phyloP scores from a whole-genome alignment of 2,329 filamentous ascomycete genomes.

The Tolypocladium guangdongense region DNA sequence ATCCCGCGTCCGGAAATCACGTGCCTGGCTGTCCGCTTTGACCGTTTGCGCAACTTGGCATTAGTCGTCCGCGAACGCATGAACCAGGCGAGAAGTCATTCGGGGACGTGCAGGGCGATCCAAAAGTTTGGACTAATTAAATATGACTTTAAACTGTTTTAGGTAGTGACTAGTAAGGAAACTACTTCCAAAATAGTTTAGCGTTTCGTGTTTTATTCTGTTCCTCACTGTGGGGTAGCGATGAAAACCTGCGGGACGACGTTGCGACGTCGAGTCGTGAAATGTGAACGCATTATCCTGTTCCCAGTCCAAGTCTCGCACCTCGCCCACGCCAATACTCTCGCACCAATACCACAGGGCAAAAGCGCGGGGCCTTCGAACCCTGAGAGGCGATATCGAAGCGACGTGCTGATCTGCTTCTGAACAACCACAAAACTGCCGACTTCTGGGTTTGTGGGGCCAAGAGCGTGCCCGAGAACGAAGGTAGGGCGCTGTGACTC shows the following conservation, averaged over 20 bases:
- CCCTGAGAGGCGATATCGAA: neutral
- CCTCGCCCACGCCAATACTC: neutral
- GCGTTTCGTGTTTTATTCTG: no score
- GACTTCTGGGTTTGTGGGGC: constrained; percentile 21
- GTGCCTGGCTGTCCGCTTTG: no score
- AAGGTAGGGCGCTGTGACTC: constrained; percentile 10
- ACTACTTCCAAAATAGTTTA: no score
- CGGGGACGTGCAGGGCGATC: no score
- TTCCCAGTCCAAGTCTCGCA: neutral
- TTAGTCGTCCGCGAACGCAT: no score
- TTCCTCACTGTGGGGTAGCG: no score
- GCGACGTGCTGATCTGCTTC: neutral
- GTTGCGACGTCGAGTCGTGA: neutral
- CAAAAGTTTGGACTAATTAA: no score
- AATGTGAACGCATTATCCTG: neutral
- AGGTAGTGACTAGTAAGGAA: no score
- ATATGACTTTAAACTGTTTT: no score
- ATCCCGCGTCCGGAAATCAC: no score
- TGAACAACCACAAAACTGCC: constrained; percentile 8
- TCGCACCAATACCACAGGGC: neutral
- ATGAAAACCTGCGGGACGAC: neutral
- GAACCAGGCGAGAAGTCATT: no score
- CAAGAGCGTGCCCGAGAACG: constrained; percentile 5
- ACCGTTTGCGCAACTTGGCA: no score
- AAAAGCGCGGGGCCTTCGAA: neutral